These are phyloP conservation scores for Aspergillus floridensis DNA, from an alignment of 2,329 filamentous ascomycete genomes.

Conservation along the genomic window DNA sequence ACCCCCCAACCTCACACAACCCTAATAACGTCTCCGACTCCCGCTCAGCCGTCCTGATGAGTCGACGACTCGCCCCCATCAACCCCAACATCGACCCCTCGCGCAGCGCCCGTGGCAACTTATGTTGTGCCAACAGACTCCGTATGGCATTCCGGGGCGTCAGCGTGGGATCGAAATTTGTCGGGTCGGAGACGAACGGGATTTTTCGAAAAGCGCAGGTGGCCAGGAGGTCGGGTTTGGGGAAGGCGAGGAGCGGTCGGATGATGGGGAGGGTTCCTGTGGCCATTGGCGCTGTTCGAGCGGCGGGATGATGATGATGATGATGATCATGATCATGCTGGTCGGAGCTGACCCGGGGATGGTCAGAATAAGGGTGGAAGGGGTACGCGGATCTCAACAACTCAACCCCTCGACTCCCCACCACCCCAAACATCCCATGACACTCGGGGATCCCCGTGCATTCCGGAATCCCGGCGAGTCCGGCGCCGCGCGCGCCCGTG, in stretches of 20 bases:
- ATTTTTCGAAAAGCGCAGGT: slow-evolving; percentile 68
- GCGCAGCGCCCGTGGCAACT: slow-evolving; percentile 68
- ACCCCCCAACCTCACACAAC: neutral
- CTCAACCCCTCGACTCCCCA: slow-evolving; percentile 60
- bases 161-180: slow-evolving; percentile 73
- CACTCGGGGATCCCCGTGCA: slow-evolving; percentile 78
- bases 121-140: slow-evolving; percentile 57
- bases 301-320: no score
- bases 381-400: slow-evolving; percentile 6
- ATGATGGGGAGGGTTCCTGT: slow-evolving; percentile 37
- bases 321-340: no score
- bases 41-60: slow-evolving; percentile 47
- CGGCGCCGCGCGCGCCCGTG: slow-evolving; percentile 64
- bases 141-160: slow-evolving; percentile 81
- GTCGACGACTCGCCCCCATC: slow-evolving; percentile 51
- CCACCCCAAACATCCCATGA: slow-evolving; percentile 67
- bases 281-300: slow-evolving; percentile 18
- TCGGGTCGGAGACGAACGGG: slow-evolving; percentile 79
- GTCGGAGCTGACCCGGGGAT: neutral
- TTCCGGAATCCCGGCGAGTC: slow-evolving; percentile 66
- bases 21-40: slow-evolving; percentile 45
- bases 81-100: slow-evolving; percentile 63
- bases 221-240: slow-evolving; percentile 63
- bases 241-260: slow-evolving; percentile 47
- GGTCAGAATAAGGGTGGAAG: no score